Percentiles rank a stretch among this genome's conserved stretches.
Evolutionary conservation across 352 stramenopile genomes (phyloP).

Genomic region (Paralagenidium karlingii): DNA sequence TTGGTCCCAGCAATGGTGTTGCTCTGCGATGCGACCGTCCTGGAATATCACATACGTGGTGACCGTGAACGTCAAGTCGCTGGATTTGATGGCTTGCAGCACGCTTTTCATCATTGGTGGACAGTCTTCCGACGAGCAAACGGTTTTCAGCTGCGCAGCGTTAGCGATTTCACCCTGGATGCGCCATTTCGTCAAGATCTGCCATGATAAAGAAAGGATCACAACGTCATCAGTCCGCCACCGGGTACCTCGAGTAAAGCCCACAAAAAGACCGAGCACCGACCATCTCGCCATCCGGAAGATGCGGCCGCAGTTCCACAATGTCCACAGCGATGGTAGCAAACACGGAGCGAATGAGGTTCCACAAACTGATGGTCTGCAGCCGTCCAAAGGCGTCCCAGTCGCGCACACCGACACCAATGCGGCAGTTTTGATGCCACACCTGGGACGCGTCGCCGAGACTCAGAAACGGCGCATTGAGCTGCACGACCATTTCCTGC

Average conservation of each 20-base stretch:
- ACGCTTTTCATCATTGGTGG: slow-evolving; percentile 47
- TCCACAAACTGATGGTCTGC: slow-evolving; percentile 68
- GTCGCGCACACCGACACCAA: slow-evolving; percentile 63
- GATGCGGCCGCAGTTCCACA: slow-evolving; percentile 59
- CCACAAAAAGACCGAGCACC: background rate
- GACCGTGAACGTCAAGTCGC: slow-evolving; percentile 71
- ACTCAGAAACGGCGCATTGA: slow-evolving; percentile 57
- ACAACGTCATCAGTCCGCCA: too few relatives aligned
- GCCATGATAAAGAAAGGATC: background rate
- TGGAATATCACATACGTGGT: slow-evolving; percentile 78
- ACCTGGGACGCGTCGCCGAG: slow-evolving; percentile 48
- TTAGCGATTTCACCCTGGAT: slow-evolving; percentile 68
- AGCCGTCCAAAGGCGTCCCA: slow-evolving; percentile 60
- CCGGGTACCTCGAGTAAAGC: background rate
- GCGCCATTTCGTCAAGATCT: slow-evolving; percentile 74
- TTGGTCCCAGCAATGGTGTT: slow-evolving; percentile 77
- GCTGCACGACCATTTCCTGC: slow-evolving; percentile 67
- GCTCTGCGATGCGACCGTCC: slow-evolving; percentile 46
- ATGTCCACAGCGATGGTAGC: slow-evolving; percentile 65
- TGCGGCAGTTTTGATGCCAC: slow-evolving; percentile 63
- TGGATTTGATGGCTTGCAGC: slow-evolving; percentile 67
- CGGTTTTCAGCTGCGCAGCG: slow-evolving; percentile 34
- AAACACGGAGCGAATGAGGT: slow-evolving; percentile 72
- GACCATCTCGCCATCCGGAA: slow-evolving; percentile 65
- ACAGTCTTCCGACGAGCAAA: slow-evolving; percentile 59